phyloP scores from a whole-genome alignment of 805 yeast genomes.

The Candida ficus region DNA sequence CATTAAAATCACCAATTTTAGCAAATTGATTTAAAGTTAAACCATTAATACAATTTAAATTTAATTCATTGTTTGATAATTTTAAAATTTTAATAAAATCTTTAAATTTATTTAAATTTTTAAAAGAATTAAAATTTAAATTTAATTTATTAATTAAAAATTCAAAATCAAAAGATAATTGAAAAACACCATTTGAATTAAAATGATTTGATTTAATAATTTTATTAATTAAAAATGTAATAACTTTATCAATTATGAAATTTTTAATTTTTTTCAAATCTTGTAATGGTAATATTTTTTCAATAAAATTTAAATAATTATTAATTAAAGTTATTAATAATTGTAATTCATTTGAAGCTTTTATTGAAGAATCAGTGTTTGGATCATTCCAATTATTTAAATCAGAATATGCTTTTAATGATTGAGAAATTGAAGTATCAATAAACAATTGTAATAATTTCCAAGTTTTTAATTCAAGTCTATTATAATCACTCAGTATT shows the following conservation, averaged over 20 bases:
- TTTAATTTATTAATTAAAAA: constrained; percentile 1
- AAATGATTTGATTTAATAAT: constrained; percentile 34
- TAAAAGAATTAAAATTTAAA: neutral
- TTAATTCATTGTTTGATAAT: constrained; percentile 20
- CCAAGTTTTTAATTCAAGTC: constrained; percentile 26
- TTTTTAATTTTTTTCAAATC: constrained; percentile 21
- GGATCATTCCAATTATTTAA: constrained; percentile 28
- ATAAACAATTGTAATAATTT: constrained; percentile 27
- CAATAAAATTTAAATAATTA: constrained; percentile 18
- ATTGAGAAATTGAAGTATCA: constrained; percentile 24
- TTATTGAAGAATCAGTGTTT: constrained; percentile 1
- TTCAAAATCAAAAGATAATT: constrained; percentile 28
- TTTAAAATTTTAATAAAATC: constrained; percentile 23
- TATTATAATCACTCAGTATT: constrained; percentile 24
- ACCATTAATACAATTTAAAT: constrained; percentile 11
- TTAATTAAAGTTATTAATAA: constrained; percentile 22
- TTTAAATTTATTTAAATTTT: constrained; percentile 3
- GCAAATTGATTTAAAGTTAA: constrained; percentile 26
- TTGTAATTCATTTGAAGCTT: constrained; percentile 24
- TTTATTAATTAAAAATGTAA: constrained; percentile 30
- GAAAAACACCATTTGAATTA: constrained; percentile 28
- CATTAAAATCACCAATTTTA: constrained; percentile 23
- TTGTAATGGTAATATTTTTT: constrained; percentile 11
- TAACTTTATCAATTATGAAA: constrained; percentile 22
- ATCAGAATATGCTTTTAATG: constrained; percentile 29